Evolutionary conservation across 1,139 yeast genomes (phyloP).

Genomic region (Taphrina communis): DNA sequence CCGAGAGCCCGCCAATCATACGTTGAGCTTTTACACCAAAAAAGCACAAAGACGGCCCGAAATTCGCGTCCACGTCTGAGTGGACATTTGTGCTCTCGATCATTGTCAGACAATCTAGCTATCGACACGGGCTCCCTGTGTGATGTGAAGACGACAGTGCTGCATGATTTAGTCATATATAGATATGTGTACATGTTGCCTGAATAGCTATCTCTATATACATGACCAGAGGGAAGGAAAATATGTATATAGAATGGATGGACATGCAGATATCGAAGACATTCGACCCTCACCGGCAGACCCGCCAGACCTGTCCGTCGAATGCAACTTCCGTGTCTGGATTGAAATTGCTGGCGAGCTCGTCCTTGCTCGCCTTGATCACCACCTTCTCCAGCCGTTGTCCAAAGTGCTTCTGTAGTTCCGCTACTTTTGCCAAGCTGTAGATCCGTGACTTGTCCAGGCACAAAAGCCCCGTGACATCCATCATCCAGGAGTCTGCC

Average conservation of each 20-base stretch:
- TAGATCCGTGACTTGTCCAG: conserved; percentile 22
- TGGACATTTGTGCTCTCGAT: too few species aligned
- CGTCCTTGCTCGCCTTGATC: conserved; percentile 18
- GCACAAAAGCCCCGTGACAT: conserved; percentile 6
- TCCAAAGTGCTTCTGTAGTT: conserved; percentile 19
- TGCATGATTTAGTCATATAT: too few species aligned
- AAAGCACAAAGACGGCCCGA: too few species aligned
- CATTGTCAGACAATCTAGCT: too few species aligned
- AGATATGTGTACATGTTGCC: too few species aligned
- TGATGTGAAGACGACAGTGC: too few species aligned
- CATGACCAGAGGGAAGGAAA: neutral
- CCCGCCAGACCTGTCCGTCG: conserved; percentile 19
- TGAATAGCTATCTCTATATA: too few species aligned
- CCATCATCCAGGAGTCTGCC: conserved; percentile 10
- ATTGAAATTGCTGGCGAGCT: neutral
- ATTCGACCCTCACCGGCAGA: neutral
- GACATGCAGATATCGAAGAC: neutral
- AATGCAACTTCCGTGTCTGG: conserved; percentile 2
- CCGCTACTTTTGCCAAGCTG: conserved; percentile 12
- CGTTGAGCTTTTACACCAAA: too few species aligned
- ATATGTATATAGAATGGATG: neutral
- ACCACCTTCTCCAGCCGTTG: conserved; percentile 8
- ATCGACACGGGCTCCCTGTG: too few species aligned
- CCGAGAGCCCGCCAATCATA: too few species aligned
- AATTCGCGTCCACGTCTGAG: too few species aligned